phyloP scores from a whole-genome alignment of 225 moss, liverwort and hornwort species.

The Marchantia paleacea region DNA sequence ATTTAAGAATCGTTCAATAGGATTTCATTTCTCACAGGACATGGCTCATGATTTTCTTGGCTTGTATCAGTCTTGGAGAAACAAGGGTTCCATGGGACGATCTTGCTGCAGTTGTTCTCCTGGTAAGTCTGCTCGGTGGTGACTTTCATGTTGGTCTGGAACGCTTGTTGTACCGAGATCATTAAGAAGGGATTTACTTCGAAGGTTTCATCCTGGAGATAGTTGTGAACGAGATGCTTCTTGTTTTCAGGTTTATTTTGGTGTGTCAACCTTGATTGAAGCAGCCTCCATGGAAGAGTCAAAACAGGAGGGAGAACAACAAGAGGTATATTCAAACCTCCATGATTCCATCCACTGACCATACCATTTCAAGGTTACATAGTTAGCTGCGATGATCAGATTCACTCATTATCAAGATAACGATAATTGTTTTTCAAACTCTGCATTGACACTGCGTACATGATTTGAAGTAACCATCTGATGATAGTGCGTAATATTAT shows the following conservation, averaged over 20 bases:
- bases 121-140: slow-evolving; percentile 30
- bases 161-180: background rate
- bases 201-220: background rate
- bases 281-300: slow-evolving; percentile 82
- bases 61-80: slow-evolving; percentile 41
- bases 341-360: too few species aligned
- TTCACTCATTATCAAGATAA: background rate
- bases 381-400: too few species aligned
- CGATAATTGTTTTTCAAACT: too few species aligned
- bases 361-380: too few species aligned
- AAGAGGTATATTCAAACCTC: slow-evolving; percentile 45
- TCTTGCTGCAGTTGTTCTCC: slow-evolving; percentile 76
- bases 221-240: background rate
- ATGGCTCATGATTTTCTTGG: background rate
- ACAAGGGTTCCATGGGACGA: slow-evolving; percentile 74
- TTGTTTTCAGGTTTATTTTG: slow-evolving; percentile 65
- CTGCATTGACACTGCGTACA: too few species aligned
- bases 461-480: too few species aligned
- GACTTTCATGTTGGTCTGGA: background rate
- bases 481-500: background rate
- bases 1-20: background rate
- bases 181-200: background rate
- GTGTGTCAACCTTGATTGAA: slow-evolving; percentile 74
- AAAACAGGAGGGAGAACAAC: slow-evolving; percentile 79
- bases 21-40: background rate